Evolutionary conservation across 1,284 basidiomycete genomes (phyloP).

Genomic region (Phlebopus sp.): DNA sequence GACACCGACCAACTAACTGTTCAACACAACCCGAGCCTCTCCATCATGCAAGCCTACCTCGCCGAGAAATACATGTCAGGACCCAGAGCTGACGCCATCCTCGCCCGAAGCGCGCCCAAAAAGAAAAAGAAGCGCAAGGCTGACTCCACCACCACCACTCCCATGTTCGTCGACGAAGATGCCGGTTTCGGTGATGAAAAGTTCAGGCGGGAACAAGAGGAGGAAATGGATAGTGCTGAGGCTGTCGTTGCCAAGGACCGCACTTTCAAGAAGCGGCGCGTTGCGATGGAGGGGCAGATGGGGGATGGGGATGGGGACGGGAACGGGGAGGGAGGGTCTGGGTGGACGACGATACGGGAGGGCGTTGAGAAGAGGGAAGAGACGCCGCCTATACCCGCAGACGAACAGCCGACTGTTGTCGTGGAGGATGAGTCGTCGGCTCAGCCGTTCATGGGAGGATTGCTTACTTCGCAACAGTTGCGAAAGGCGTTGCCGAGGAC

Average conservation of each 20-base stretch:
- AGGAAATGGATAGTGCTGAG: conserved; percentile 54
- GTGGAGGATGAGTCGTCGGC: conserved; percentile 38
- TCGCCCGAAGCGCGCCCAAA: conserved; percentile 60
- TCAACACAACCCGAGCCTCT: background rate
- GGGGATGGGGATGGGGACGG: conserved; percentile 47
- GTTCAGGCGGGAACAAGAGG: conserved; percentile 38
- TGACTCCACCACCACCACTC: conserved; percentile 34
- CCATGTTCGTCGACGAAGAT: conserved; percentile 66
- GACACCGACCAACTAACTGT: no score
- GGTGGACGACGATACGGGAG: conserved; percentile 57
- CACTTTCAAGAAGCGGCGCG: conserved; percentile 64
- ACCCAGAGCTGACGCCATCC: conserved; percentile 93
- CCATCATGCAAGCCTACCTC: conserved; percentile 66
- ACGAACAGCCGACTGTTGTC: conserved; percentile 69
- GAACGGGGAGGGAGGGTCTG: conserved; percentile 52
- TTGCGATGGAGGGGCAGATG: conserved; percentile 24
- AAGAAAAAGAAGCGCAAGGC: conserved; percentile 75
- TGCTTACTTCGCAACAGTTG: conserved; percentile 67
- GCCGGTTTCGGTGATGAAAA: conserved; percentile 54
- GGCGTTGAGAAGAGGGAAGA: conserved; percentile 40
- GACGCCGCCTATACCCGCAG: conserved; percentile 53
- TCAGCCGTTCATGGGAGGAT: conserved; percentile 64
- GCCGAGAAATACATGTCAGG: conserved; percentile 95
- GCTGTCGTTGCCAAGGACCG: conserved; percentile 67
- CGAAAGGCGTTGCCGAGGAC: conserved; percentile 54